Evolutionary conservation across 2,329 filamentous ascomycete species (phyloP), one percentile per base, ranked within the genome.

Genomic region (Pyrenochaeta sp.): DNA sequence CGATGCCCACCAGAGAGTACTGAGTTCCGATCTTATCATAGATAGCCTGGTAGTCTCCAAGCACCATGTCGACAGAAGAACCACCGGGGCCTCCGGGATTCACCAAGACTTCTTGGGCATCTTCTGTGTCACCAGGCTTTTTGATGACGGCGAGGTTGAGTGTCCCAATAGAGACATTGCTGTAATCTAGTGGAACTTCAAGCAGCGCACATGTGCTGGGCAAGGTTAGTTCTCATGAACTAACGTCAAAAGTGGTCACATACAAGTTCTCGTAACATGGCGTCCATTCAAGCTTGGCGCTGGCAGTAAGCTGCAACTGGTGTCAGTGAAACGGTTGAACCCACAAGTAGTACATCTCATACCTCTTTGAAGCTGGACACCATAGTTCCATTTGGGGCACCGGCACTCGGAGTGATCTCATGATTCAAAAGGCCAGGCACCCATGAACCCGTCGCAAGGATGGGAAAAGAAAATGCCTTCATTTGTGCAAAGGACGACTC

Each of bases 1-100:
- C 67, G 22, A 68, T 62, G 11, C 60, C 55, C 6, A 69, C 53
- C 32, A 74, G 48, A 28, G 74, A 69, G 37, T 70, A 74, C 18
- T 48, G 17, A 7, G 40, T 36, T 13, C 44, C 44, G n/a, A 47
- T 32, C 18, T 41, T 42, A 6, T 23, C 19, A 6, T 13, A 13
- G 3, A 49, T 29, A 4, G n/a, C 7, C 15, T 20, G 30, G 7
- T 27, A 29, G 18, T 32, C 38, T 3, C 9, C 7, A 4, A 42
- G 24, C 1, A 55, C 30, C 51, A 48, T 20, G 1, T 55, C 53
- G 0, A 68, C 53, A 10, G 67, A 66, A 3, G 61, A 64, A 6
- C 61, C 69, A n/a, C 71, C 68, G 3, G 70, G 69, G 1, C 53
- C 53, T 13, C 57, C 50, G 1, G 56, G 55, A 22, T 59, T 62